Evolutionary conservation across 495 filamentous ascomycete genomes (phyloP), one percentile per base, ranked within the genome.

Genomic region (Neurospora sublineolata): DNA sequence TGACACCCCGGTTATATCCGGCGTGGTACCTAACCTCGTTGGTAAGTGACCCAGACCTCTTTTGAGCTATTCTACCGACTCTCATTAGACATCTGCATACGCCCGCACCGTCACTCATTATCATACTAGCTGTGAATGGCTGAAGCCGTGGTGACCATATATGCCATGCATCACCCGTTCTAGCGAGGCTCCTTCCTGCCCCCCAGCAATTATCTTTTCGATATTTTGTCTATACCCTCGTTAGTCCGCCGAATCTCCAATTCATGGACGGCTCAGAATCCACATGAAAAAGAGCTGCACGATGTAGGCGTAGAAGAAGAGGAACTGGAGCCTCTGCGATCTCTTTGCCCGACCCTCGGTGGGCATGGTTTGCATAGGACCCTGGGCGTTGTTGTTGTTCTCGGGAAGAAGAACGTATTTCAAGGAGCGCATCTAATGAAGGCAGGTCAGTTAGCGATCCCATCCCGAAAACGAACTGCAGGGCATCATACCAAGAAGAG

Each of bases 391-490:
- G 69, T 84, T 84, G 18, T 89, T 87, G 72, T 87, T 91, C 76
- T 97, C 94, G 0, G 96, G 96, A 14, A 99, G 88, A 4, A 99
- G 86, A 46, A 99, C 95, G 79, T 99, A 98, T 84, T 96, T 93
- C 70, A 99, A 81, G 27, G 94, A 97, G 67, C 95, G 91, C 74
- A 99, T 89, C 93, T 97, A n/a, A n/a, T 33, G 33, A 39, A n/a
- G 7, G 36, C 16, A 40, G 30, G 73, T 82, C 73, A 83, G 80
- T 44, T 69, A 67, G 16, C n/a, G 33, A 38, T 11, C 30, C 8
- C 14, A 14, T 23, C 23, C n/a, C 0, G 12, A 23, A 60, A 18
- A 20, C 14, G 4, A 16, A 10, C 52, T 58, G 69, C 27, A n/a
- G 40, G 10, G 20, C 68, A 1, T 80, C 90, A 75, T 86, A 97